Percentiles rank a stretch among this genome's conserved stretches.
Evolutionary conservation across 768 basidiomycete genomes (phyloP).

Genomic region (Amanita subjunquillea): DNA sequence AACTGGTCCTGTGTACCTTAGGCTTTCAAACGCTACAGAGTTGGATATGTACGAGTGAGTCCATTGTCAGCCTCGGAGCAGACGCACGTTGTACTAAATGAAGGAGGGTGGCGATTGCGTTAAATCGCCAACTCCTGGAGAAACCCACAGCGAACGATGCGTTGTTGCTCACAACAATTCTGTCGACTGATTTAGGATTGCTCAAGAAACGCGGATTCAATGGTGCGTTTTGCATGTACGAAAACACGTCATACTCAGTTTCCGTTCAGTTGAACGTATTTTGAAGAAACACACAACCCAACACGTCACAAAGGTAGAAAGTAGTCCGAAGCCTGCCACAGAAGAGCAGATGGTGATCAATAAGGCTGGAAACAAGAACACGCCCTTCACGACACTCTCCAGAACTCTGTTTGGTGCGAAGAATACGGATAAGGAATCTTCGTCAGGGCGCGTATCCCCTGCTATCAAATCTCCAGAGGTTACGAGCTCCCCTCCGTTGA

Average conservation of each 20-base stretch:
- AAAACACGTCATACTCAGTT: slow-evolving; percentile 8
- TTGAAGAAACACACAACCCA: slow-evolving; percentile 75
- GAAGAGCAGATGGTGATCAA: neutral
- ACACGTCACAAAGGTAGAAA: neutral
- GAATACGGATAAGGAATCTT: neutral
- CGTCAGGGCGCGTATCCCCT: neutral
- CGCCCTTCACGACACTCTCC: neutral
- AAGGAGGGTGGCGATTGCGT: slow-evolving; percentile 68
- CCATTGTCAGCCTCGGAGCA: neutral
- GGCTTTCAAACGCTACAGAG: slow-evolving; percentile 64
- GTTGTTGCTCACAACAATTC: slow-evolving; percentile 84
- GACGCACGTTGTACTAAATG: neutral
- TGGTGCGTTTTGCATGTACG: slow-evolving; percentile 26
- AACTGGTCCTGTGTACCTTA: slow-evolving; percentile 58
- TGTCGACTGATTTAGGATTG: slow-evolving; percentile 81
- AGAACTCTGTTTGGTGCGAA: neutral
- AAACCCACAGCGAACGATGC: slow-evolving; percentile 78
- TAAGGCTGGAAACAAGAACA: neutral
- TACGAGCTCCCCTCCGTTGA: neutral
- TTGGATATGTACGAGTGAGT: slow-evolving; percentile 92
- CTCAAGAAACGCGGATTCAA: slow-evolving; percentile 81
- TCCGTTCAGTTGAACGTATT: slow-evolving; percentile 72
- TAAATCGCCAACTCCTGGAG: slow-evolving; percentile 74
- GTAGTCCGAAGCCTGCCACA: neutral
- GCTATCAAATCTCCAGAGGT: neutral